Evolutionary conservation across 345 rosid genomes (phyloP).

Genomic region (Clarkia xantiana): DNA sequence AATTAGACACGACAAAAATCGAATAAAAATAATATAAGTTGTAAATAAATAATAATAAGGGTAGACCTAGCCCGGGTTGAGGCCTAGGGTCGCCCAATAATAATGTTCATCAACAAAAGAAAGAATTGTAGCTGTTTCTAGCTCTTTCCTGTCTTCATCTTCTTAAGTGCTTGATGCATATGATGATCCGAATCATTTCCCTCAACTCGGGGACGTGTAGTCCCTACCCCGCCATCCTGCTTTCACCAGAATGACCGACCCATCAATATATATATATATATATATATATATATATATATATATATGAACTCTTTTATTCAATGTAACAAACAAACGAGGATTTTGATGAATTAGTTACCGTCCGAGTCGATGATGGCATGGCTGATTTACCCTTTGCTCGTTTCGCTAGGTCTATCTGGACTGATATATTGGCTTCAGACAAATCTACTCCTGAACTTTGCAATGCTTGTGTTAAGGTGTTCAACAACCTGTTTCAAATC

Average conservation of each 20-base stretch:
- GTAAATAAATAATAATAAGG: no score
- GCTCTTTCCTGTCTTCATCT: conserved; percentile 29
- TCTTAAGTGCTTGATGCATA: conserved; percentile 21
- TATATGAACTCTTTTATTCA: no score
- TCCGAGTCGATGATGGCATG: conserved; percentile 9
- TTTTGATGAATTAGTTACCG: conserved; percentile 12
- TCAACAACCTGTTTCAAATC: conserved; percentile 45
- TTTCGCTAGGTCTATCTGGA: conserved; percentile 77
- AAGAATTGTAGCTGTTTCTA: conserved; percentile 7
- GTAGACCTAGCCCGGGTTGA: no score
- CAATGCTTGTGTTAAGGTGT: conserved; percentile 62
- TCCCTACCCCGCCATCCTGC: conserved; percentile 22
- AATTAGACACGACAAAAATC: no score
- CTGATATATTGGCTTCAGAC: conserved; percentile 75
- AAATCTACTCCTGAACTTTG: conserved; percentile 83
- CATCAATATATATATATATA: no score
- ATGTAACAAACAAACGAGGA: neutral
- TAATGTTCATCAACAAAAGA: conserved; percentile 2
- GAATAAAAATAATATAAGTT: no score
- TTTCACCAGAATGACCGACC: neutral
- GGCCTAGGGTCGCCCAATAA: no score
- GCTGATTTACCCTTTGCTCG: conserved; percentile 10
- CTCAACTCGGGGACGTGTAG: conserved; percentile 14
- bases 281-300: no score
- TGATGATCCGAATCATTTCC: conserved; percentile 19